phyloP scores from a whole-genome alignment of 768 basidiomycete genomes.

The Vishniacozyma victoriae region DNA sequence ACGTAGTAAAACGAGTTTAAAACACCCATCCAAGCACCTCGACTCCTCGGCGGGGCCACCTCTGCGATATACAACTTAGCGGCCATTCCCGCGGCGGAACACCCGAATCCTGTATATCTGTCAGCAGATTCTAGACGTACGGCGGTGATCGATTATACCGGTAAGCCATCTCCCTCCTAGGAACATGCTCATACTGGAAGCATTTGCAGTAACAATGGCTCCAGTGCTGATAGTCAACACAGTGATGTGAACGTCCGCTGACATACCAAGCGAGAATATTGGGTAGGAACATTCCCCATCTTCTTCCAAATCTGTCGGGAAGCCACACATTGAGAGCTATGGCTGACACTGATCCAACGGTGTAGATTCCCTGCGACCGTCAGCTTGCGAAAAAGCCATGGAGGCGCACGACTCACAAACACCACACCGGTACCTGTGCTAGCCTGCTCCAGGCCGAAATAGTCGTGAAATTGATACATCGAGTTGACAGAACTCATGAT shows the following conservation, averaged over 20 bases:
- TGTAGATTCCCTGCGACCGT: slow-evolving; percentile 51
- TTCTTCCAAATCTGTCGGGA: slow-evolving; percentile 53
- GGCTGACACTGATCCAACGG: slow-evolving; percentile 41
- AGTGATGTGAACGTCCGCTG: neutral
- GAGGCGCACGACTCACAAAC: slow-evolving; percentile 18
- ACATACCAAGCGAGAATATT: slow-evolving; percentile 48
- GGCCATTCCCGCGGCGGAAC: slow-evolving; percentile 51
- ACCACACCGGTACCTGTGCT: slow-evolving; percentile 51
- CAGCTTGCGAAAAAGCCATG: neutral
- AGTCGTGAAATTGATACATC: slow-evolving; percentile 51
- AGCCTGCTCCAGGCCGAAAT: slow-evolving; percentile 52
- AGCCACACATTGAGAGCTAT: slow-evolving; percentile 47
- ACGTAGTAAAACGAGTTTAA: slow-evolving; percentile 39
- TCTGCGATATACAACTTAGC: slow-evolving; percentile 56
- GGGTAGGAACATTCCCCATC: slow-evolving; percentile 53
- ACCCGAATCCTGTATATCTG: slow-evolving; percentile 52
- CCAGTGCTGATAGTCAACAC: slow-evolving; percentile 47
- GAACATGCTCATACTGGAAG: slow-evolving; percentile 46
- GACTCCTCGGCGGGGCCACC: slow-evolving; percentile 52
- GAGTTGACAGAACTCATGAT: slow-evolving; percentile 57
- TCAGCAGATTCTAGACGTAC: too few relatives aligned
- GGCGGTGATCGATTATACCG: too few relatives aligned
- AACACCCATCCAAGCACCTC: slow-evolving; percentile 55
- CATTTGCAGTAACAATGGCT: slow-evolving; percentile 53
- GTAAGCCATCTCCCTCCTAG: slow-evolving; percentile 54